Conservation (phyloP, 2,329 filamentous ascomycete species). For the Aspergillus udagawae region DNA sequence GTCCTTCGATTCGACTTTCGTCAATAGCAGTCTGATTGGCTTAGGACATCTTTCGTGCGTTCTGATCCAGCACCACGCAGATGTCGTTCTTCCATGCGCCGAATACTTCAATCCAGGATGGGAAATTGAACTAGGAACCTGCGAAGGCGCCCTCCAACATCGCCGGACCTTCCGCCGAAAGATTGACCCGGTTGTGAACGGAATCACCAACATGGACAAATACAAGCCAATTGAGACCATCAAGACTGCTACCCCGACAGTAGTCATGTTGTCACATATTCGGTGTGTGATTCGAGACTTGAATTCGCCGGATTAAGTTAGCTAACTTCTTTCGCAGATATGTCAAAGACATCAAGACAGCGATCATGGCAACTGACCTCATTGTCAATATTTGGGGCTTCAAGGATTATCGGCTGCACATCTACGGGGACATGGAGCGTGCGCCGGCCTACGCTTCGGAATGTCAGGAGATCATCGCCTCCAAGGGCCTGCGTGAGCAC, state of each 20-base stretch:
- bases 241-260: slow-evolving; percentile 56
- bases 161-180: slow-evolving; percentile 56
- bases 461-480: slow-evolving; percentile 55
- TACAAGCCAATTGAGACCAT: slow-evolving; percentile 59
- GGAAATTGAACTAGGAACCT: slow-evolving; percentile 60
- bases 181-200: slow-evolving; percentile 63
- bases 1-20: slow-evolving; percentile 47
- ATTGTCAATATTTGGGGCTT: slow-evolving; percentile 64
- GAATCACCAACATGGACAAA: slow-evolving; percentile 61
- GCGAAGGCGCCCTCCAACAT: slow-evolving; percentile 54
- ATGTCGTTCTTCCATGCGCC: slow-evolving; percentile 53
- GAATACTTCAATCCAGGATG: slow-evolving; percentile 63
- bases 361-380: slow-evolving; percentile 60
- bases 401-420: slow-evolving; percentile 58
- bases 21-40: slow-evolving; percentile 47
- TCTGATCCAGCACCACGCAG: slow-evolving; percentile 53
- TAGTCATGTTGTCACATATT: slow-evolving; percentile 61
- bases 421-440: slow-evolving; percentile 62
- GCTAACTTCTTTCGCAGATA: not conserved
- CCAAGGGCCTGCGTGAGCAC: slow-evolving; percentile 48
- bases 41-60: slow-evolving; percentile 47
- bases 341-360: slow-evolving; percentile 61
- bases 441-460: slow-evolving; percentile 58
- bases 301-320: not conserved
- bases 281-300: slow-evolving; percentile 24